phyloP scores from a whole-genome alignment of 1,284 basidiomycete genomes.

The Moniliophthora roreri region DNA sequence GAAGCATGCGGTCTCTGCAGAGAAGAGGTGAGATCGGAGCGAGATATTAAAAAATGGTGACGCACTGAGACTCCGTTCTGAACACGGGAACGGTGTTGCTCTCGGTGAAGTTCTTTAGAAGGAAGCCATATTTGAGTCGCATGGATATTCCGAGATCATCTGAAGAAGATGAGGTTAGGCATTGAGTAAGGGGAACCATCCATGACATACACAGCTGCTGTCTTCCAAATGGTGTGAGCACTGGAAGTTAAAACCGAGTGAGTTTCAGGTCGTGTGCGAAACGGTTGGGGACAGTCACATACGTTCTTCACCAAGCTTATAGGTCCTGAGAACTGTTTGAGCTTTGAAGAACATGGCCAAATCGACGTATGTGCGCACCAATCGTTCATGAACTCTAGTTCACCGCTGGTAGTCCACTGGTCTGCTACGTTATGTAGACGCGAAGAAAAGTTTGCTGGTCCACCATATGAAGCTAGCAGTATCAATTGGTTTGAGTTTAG shows the following conservation, averaged over 20 bases:
- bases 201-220: constrained; percentile 68
- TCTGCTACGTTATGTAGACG: constrained; percentile 54
- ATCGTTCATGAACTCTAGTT: constrained; percentile 71
- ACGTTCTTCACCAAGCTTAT: constrained; percentile 81
- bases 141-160: constrained; percentile 72
- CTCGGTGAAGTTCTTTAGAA: constrained; percentile 80
- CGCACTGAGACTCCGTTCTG: constrained; percentile 84
- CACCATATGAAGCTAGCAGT: constrained; percentile 56
- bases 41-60: constrained; percentile 7
- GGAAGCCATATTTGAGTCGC: constrained; percentile 78
- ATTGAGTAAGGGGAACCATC: constrained; percentile 5
- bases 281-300: constrained; percentile 11
- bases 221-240: constrained; percentile 80
- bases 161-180: constrained; percentile 22
- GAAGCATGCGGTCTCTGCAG: constrained; percentile 79
- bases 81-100: constrained; percentile 77
- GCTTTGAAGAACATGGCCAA: neutral
- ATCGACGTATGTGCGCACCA: constrained; percentile 47
- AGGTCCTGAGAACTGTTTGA: constrained; percentile 56
- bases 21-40: neutral
- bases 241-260: constrained; percentile 23
- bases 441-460: constrained; percentile 61
- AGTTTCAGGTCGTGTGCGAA: constrained; percentile 3
- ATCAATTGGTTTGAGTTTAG: neutral
- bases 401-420: constrained; percentile 62